These are phyloP conservation scores for Debaryomyces psychrophilus DNA, from an alignment of 1,139 yeast genomes.

Conservation along the genomic window DNA sequence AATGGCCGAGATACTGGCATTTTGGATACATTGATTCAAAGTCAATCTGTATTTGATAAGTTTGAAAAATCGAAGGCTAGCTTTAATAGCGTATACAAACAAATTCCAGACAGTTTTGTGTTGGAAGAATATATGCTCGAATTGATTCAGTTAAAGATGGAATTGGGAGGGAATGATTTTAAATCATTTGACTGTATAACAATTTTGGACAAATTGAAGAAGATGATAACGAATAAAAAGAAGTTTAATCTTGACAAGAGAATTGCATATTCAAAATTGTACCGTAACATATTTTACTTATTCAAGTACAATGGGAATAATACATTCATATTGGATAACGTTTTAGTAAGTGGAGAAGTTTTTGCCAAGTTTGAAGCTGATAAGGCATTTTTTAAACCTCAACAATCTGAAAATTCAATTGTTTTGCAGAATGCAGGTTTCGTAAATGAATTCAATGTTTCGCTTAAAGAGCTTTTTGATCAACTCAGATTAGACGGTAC, in stretches of 20 bases:
- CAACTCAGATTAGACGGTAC: neutral
- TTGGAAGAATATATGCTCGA: slow-evolving; percentile 41
- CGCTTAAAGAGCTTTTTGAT: slow-evolving; percentile 18
- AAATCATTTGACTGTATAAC: slow-evolving; percentile 13
- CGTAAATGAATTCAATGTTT: slow-evolving; percentile 18
- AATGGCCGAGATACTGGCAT: slow-evolving; percentile 38
- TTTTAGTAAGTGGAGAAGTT: slow-evolving; percentile 32
- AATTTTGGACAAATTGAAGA: slow-evolving; percentile 19
- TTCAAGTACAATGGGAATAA: slow-evolving; percentile 37
- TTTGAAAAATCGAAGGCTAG: slow-evolving; percentile 23
- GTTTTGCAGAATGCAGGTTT: slow-evolving; percentile 20
- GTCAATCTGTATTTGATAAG: slow-evolving; percentile 28
- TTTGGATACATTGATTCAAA: slow-evolving; percentile 36
- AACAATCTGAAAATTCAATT: slow-evolving; percentile 14
- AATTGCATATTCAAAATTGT: slow-evolving; percentile 30
- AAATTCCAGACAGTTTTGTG: slow-evolving; percentile 41
- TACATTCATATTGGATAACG: slow-evolving; percentile 41
- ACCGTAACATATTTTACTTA: slow-evolving; percentile 33
- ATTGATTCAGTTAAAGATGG: slow-evolving; percentile 29
- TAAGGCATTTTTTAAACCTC: slow-evolving; percentile 13
- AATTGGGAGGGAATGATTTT: slow-evolving; percentile 26
- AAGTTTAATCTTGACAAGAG: slow-evolving; percentile 21
- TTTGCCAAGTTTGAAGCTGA: slow-evolving; percentile 31
- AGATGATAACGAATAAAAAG: slow-evolving; percentile 18
- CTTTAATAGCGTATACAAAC: slow-evolving; percentile 25